Percentiles rank a stretch among this genome's conserved stretches.
Evolutionary conservation across 1,139 yeast genomes (phyloP).

Genomic region (Yamadazyma songkhlaensis): DNA sequence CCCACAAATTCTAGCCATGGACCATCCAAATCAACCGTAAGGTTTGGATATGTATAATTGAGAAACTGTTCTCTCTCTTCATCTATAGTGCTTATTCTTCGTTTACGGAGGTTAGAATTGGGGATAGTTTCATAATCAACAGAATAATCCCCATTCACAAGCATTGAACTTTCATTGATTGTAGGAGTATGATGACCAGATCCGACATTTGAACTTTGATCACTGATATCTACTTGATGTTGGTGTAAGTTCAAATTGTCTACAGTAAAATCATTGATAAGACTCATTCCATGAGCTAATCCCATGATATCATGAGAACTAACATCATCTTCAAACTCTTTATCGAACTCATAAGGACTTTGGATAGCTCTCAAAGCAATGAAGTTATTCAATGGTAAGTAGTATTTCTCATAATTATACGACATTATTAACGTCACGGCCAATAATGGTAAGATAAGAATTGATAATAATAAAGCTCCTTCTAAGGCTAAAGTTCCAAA

Average conservation of each 20-base stretch:
- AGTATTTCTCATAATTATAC: slow-evolving; percentile 59
- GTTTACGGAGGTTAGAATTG: slow-evolving; percentile 7
- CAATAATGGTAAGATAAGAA: slow-evolving; percentile 51
- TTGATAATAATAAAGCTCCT: slow-evolving; percentile 53
- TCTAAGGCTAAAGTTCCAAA: slow-evolving; percentile 67
- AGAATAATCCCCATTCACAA: slow-evolving; percentile 19
- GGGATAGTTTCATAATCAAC: slow-evolving; percentile 10
- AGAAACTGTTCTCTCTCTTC: slow-evolving; percentile 53
- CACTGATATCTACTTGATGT: slow-evolving; percentile 4
- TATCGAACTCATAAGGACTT: slow-evolving; percentile 40
- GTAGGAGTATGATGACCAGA: background rate
- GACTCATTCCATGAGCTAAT: slow-evolving; percentile 2
- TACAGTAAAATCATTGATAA: background rate
- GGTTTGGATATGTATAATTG: slow-evolving; percentile 50
- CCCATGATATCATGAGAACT: slow-evolving; percentile 5
- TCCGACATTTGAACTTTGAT: slow-evolving; percentile 4
- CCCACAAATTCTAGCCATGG: slow-evolving; percentile 61
- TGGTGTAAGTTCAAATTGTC: background rate
- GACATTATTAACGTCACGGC: slow-evolving; percentile 46
- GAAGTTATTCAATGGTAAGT: slow-evolving; percentile 56
- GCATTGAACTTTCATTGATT: slow-evolving; percentile 24
- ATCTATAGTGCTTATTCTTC: slow-evolving; percentile 49
- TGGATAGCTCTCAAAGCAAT: slow-evolving; percentile 64
- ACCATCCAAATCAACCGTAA: slow-evolving; percentile 49
- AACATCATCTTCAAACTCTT: slow-evolving; percentile 39